Evolutionary conservation across 129 eudicot genomes (phyloP).

Genomic region (Lonicera japonica): DNA sequence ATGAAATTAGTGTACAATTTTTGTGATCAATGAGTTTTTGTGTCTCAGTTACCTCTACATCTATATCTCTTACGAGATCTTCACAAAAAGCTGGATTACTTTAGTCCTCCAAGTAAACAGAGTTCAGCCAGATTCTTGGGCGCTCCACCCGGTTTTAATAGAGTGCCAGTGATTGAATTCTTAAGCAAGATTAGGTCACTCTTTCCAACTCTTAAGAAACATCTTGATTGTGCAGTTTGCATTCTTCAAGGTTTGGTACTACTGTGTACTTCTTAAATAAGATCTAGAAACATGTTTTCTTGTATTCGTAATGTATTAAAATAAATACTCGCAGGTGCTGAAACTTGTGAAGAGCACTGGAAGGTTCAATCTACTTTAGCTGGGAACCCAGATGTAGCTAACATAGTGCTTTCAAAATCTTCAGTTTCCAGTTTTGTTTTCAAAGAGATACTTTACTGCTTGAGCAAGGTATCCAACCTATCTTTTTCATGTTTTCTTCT

Average conservation of each 20-base stretch:
- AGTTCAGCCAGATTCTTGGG: slow-evolving; percentile 21
- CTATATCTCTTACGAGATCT: slow-evolving; percentile 74
- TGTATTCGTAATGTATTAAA: slow-evolving; percentile 9
- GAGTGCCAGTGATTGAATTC: slow-evolving; percentile 34
- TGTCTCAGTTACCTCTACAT: slow-evolving; percentile 58
- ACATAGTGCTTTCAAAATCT: slow-evolving; percentile 35
- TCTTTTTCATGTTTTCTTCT: background rate
- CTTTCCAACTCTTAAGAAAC: slow-evolving; percentile 43
- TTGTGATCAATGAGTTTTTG: slow-evolving; percentile 3
- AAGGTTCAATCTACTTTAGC: slow-evolving; percentile 48
- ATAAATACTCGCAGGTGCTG: slow-evolving; percentile 34
- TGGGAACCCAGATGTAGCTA: slow-evolving; percentile 53
- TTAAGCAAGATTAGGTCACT: slow-evolving; percentile 43
- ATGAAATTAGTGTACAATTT: background rate
- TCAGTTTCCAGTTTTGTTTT: slow-evolving; percentile 41
- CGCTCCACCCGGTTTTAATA: slow-evolving; percentile 34
- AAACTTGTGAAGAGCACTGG: slow-evolving; percentile 75
- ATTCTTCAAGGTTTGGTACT: slow-evolving; percentile 23
- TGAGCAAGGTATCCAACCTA: slow-evolving; percentile 52
- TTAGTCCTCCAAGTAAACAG: slow-evolving; percentile 39
- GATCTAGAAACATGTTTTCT: background rate
- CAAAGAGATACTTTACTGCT: slow-evolving; percentile 57
- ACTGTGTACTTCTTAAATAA: too few relatives aligned
- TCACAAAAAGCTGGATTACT: slow-evolving; percentile 47
- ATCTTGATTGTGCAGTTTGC: slow-evolving; percentile 46